These are phyloP conservation scores for Ustilago nuda DNA, from an alignment of 1,284 basidiomycete genomes.

Conservation along the genomic window DNA sequence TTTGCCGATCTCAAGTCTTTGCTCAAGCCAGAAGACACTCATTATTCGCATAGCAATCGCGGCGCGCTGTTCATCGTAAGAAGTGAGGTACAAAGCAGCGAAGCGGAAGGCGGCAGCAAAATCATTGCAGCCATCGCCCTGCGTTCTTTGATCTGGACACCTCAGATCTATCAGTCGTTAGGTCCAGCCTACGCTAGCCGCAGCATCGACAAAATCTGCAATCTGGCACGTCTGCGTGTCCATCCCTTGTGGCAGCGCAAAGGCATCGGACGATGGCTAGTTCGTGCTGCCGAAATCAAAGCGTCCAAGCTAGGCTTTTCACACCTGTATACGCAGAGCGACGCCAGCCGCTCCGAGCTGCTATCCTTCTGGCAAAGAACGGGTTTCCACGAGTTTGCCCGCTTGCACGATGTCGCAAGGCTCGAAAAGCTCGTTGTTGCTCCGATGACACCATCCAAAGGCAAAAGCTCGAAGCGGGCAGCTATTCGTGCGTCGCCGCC, in stretches of 20 bases:
- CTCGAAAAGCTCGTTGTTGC: constrained; percentile 27
- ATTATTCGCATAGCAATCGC: constrained; percentile 45
- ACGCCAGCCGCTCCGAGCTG: constrained; percentile 12
- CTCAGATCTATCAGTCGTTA: constrained; percentile 46
- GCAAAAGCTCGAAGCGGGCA: constrained; percentile 13
- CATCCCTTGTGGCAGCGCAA: constrained; percentile 32
- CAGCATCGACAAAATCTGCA: constrained; percentile 50
- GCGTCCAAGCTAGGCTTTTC: constrained; percentile 45
- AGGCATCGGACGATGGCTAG: constrained; percentile 50
- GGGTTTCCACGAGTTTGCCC: constrained; percentile 38
- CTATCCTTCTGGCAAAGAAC: constrained; percentile 31
- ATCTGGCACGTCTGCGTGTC: constrained; percentile 33
- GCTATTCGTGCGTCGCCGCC: constrained; percentile 10
- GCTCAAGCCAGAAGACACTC: constrained; percentile 36
- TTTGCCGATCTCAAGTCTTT: constrained; percentile 35
- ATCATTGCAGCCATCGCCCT: constrained; percentile 41
- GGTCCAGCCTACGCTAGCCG: constrained; percentile 45
- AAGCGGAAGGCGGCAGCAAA: background rate
- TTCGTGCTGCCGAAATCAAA: constrained; percentile 37
- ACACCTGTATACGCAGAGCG: constrained; percentile 39
- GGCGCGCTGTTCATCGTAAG: constrained; percentile 42
- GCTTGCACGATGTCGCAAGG: constrained; percentile 27
- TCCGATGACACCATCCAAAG: background rate
- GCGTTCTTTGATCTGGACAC: constrained; percentile 52
- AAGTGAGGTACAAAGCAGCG: constrained; percentile 6